These are phyloP conservation scores for Galerina sulciceps DNA, from an alignment of 768 basidiomycete species.

Conservation along the genomic window DNA sequence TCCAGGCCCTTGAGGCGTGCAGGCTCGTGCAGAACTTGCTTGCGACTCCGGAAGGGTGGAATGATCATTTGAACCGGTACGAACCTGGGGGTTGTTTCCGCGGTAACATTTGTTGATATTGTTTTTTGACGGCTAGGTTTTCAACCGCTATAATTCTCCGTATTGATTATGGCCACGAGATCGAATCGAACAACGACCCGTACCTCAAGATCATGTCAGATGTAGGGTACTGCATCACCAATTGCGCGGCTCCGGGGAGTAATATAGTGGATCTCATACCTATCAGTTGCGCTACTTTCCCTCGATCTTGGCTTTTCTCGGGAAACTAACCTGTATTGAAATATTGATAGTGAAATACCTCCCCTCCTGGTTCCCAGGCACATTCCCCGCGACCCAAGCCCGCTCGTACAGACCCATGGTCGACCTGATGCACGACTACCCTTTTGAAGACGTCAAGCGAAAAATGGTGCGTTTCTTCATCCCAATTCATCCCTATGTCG, in stretches of 20 bases:
- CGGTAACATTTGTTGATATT: neutral
- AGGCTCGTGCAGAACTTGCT: conserved; percentile 47
- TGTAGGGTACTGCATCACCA: conserved; percentile 50
- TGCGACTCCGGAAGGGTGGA: neutral
- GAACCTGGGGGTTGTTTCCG: neutral
- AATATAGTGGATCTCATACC: conserved; percentile 52
- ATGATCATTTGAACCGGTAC: conserved; percentile 3
- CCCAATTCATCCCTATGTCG: too few relatives aligned
- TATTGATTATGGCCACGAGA: conserved; percentile 52
- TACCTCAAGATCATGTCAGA: conserved; percentile 48
- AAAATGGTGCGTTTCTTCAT: conserved; percentile 48
- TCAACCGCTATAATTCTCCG: conserved; percentile 49
- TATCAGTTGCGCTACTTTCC: conserved; percentile 31
- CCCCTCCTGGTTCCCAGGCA: conserved; percentile 65
- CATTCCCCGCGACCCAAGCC: conserved; percentile 54
- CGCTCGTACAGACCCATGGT: conserved; percentile 51
- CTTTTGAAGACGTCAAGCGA: conserved; percentile 57
- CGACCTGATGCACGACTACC: conserved; percentile 53
- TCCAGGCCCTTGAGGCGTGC: conserved; percentile 45
- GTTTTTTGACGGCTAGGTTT: conserved; percentile 30
- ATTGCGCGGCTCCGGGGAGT: conserved; percentile 49
- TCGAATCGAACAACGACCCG: conserved; percentile 48
- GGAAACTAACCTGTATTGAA: neutral
- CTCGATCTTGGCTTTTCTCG: neutral
- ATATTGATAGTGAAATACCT: conserved; percentile 48